phyloP scores from a whole-genome alignment of 495 filamentous ascomycete genomes.

The Podospora conica region DNA sequence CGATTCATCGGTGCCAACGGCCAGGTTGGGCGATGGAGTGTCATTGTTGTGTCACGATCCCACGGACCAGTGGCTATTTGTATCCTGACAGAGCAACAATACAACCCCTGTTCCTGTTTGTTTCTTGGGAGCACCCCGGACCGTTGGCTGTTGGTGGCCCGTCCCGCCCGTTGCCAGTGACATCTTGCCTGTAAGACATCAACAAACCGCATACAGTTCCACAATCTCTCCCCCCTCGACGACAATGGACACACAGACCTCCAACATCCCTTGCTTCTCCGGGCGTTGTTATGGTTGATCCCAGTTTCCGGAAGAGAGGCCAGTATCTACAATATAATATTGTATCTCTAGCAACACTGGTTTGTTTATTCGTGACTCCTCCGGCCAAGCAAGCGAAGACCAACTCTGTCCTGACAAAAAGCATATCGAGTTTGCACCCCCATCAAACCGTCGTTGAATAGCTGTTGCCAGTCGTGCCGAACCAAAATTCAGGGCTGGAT shows the following conservation, averaged over 20 bases:
- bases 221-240: not conserved
- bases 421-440: too few relatives aligned
- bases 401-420: too few relatives aligned
- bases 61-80: not conserved
- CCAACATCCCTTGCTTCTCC: not conserved
- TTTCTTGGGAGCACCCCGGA: not conserved
- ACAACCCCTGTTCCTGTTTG: not conserved
- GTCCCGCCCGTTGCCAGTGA: too few relatives aligned
- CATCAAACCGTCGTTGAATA: too few relatives aligned
- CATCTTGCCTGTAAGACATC: not conserved
- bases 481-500: too few relatives aligned
- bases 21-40: not conserved
- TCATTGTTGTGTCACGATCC: not conserved
- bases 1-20: not conserved
- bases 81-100: not conserved
- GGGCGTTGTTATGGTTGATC: too few relatives aligned
- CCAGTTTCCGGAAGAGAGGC: too few relatives aligned
- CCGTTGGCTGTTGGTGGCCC: not conserved
- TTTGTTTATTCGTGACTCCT: too few relatives aligned
- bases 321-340: too few relatives aligned
- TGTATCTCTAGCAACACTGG: too few relatives aligned
- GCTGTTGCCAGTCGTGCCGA: too few relatives aligned
- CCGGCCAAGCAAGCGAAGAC: too few relatives aligned
- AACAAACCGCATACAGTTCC: not conserved
- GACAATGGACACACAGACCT: not conserved